Evolutionary conservation across 2,329 filamentous ascomycete species (phyloP).

Genomic region (Bimuria novae-zelandiae): DNA sequence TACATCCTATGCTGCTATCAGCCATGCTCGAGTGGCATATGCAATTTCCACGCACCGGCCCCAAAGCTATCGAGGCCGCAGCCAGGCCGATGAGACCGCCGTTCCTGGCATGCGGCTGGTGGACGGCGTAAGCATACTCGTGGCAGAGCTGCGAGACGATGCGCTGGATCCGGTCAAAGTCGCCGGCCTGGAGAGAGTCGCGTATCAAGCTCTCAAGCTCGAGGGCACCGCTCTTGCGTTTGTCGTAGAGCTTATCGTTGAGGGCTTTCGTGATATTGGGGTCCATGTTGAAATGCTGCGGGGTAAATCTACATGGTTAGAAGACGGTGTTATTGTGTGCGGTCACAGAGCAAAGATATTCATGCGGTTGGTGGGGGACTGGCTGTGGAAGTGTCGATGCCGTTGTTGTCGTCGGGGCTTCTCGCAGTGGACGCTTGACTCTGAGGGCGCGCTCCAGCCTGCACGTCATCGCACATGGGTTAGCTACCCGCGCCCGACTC

Average conservation of each 20-base stretch:
- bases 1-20: conserved; percentile 67
- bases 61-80: conserved; percentile 92
- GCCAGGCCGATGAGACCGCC: conserved; percentile 94
- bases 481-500: background rate
- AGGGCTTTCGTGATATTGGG: conserved; percentile 84
- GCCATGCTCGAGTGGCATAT: conserved; percentile 5
- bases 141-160: conserved; percentile 97
- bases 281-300: conserved; percentile 67
- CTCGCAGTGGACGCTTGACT: too few relatives aligned
- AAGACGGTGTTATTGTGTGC: conserved; percentile 2
- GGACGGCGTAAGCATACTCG: conserved; percentile 95
- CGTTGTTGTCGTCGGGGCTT: conserved; percentile 7
- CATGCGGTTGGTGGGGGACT: background rate
- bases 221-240: conserved; percentile 92
- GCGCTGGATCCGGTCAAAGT: conserved; percentile 79
- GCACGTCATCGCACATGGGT: conserved; percentile 9
- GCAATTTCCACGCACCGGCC: conserved; percentile 70
- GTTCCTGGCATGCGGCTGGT: conserved; percentile 95
- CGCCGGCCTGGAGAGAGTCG: conserved; percentile 75
- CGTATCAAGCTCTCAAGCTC: conserved; percentile 92
- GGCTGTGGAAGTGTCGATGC: background rate
- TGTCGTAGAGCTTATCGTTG: conserved; percentile 98
- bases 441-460: background rate
- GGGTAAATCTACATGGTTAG: conserved; percentile 31
- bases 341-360: background rate